Evolutionary conservation across 306 rosid genomes (phyloP).

Genomic region (Cercis canadensis): DNA sequence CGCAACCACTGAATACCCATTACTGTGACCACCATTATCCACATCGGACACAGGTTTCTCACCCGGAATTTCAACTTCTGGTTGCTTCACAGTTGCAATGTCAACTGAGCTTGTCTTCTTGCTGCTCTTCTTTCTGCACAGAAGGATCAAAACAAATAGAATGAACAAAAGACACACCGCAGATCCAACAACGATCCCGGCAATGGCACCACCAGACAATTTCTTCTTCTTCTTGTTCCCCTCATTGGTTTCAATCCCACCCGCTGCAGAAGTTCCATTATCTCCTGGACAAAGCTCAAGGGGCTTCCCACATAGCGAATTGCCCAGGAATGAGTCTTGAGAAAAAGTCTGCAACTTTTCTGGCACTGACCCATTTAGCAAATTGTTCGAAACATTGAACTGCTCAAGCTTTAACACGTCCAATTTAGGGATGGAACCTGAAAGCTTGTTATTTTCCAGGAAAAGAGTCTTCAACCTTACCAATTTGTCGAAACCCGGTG

Average conservation of each 20-base stretch:
- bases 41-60: slow-evolving; percentile 47
- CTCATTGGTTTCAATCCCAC: slow-evolving; percentile 34
- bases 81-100: slow-evolving; percentile 43
- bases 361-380: slow-evolving; percentile 63
- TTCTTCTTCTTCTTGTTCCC: slow-evolving; percentile 37
- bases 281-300: slow-evolving; percentile 51
- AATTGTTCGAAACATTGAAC: slow-evolving; percentile 63
- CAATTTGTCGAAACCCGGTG: slow-evolving; percentile 46
- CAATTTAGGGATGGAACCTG: slow-evolving; percentile 48
- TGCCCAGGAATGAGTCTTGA: slow-evolving; percentile 56
- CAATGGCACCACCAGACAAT: slow-evolving; percentile 64
- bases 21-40: slow-evolving; percentile 41
- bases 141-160: slow-evolving; percentile 46
- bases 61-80: slow-evolving; percentile 42
- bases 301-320: slow-evolving; percentile 60
- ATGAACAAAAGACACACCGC: slow-evolving; percentile 56
- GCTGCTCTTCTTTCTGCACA: slow-evolving; percentile 54
- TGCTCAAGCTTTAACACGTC: slow-evolving; percentile 43
- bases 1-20: slow-evolving; percentile 44
- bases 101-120: slow-evolving; percentile 52
- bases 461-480: slow-evolving; percentile 54
- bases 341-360: slow-evolving; percentile 46
- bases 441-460: slow-evolving; percentile 54
- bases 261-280: slow-evolving; percentile 25
- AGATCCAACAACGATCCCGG: slow-evolving; percentile 65